Base-by-base conservation (phyloP, 2,329 filamentous ascomycete species). In the Fusarium hostae region DNA sequence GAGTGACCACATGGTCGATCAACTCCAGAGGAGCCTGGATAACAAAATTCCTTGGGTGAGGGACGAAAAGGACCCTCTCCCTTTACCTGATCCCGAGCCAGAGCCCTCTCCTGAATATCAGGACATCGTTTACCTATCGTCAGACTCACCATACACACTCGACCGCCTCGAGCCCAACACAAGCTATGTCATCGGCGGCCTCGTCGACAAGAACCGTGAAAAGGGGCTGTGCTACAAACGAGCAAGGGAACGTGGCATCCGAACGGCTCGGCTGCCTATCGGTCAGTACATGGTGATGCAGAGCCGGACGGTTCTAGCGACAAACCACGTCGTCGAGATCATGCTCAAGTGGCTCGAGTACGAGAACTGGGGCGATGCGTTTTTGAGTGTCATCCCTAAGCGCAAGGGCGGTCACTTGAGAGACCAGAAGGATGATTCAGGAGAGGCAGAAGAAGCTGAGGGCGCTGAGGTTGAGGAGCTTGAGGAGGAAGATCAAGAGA, bases 281-380 rank as follows among this genome's bases (percentile, higher is more conserved):
- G 94, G 94, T n/a, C 91, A 98, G 70, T 98, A 94, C 80, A 91
- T 99, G 86, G 88, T 94, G 71, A 97, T 99, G 93, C 88, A 91
- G 61, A 95, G 92, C 75, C 89, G 96, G 35, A 90, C 92, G 75
- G 93, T 99, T 8, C 84, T 99, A 63, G 91, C 95, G 6, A 98
- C 95, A 11, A 99, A 98, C 78, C 96, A 99, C 78, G 96, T 99
- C 3, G 89, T 96, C 50, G 95, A 98, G 82, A 98, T 99, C 70
- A 97, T 99, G 94, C 83, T 97, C 48, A 91, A 90, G 72, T 99
- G 95, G 94, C 82, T 99, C 59, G 94, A 98, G 81, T 89, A 89
- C 52, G 93, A 93, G 4, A 92, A 98, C 79, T 99, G 96, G 96
- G 95, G 92, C 3, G 86, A 92, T 78, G 95, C 96, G 0, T 99